Conservation (phyloP, 2,329 filamentous ascomycete species). For the Trichophyton verrucosum region DNA sequence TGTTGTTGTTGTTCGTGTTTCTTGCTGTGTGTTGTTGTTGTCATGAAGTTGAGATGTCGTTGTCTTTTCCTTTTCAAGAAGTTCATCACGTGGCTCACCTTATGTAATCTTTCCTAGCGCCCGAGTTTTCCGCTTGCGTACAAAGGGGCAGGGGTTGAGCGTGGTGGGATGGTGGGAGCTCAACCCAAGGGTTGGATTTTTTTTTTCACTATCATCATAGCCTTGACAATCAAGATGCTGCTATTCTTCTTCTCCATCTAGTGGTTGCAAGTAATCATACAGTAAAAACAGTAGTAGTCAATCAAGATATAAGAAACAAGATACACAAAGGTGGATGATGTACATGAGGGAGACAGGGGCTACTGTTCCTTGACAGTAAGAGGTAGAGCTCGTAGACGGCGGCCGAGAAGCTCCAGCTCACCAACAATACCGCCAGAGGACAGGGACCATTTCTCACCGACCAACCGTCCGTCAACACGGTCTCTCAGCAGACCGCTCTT, state of each 20-base stretch:
- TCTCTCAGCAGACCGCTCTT: slow-evolving; percentile 66
- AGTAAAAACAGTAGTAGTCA: background rate
- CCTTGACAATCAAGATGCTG: background rate
- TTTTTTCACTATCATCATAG: no score
- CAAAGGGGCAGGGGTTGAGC: background rate
- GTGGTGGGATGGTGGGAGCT: background rate
- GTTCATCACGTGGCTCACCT: background rate
- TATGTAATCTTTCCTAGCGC: slow-evolving; percentile 6
- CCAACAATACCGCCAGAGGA: slow-evolving; percentile 71
- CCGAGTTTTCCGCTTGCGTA: background rate
- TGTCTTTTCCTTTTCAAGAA: background rate
- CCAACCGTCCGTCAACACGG: slow-evolving; percentile 55
- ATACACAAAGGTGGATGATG: background rate
- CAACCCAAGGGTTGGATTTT: background rate
- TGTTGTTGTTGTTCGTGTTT: no score
- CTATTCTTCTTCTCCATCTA: background rate
- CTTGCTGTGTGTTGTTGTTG: no score
- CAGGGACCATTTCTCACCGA: slow-evolving; percentile 74
- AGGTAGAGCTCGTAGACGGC: slow-evolving; percentile 29
- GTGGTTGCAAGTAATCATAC: background rate
- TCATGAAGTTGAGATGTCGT: background rate
- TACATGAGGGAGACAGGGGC: background rate
- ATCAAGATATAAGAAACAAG: background rate
- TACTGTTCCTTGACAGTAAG: background rate
- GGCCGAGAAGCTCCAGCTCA: slow-evolving; percentile 63